phyloP scores from a whole-genome alignment of 2,329 filamentous ascomycete species.

The Aspergillus clavatus region DNA sequence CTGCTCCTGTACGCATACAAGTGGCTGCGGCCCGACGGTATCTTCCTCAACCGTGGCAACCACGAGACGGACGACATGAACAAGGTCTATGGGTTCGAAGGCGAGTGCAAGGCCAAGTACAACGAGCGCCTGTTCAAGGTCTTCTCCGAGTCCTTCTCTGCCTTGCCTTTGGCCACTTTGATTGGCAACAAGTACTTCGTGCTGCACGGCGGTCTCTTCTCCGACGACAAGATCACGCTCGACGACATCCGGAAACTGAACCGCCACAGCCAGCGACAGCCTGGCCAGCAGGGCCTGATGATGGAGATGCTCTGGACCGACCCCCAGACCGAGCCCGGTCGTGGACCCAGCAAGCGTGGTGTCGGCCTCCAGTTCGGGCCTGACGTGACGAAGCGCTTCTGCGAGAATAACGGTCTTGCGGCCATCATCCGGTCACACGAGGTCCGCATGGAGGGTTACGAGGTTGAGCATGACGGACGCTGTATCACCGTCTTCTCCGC shows the following conservation, averaged over 20 bases:
- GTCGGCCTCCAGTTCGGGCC: conserved; percentile 96
- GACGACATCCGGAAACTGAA: conserved; percentile 93
- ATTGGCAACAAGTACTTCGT: conserved; percentile 88
- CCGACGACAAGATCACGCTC: conserved; percentile 81
- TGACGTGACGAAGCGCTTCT: conserved; percentile 93
- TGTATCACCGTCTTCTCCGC: conserved; percentile 99
- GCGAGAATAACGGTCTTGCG: conserved; percentile 88
- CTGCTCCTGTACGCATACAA: conserved; percentile 94
- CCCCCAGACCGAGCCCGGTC: conserved; percentile 77
- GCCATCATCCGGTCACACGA: conserved; percentile 97
- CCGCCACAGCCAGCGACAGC: conserved; percentile 83
- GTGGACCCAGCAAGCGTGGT: conserved; percentile 91
- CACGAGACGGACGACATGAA: conserved; percentile 99
- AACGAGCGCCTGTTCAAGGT: conserved; percentile 93
- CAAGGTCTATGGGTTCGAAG: conserved; percentile 95
- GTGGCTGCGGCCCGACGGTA: conserved; percentile 78
- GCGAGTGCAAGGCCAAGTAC: conserved; percentile 97
- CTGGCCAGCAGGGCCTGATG: conserved; percentile 91
- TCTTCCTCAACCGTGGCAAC: conserved; percentile 97
- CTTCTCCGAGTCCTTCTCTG: conserved; percentile 97
- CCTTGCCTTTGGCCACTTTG: conserved; percentile 83
- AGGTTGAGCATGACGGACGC: conserved; percentile 90
- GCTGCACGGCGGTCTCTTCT: conserved; percentile 92
- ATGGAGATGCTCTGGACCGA: conserved; percentile 99
- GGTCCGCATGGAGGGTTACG: conserved; percentile 98